Evolutionary conservation across 2,329 filamentous ascomycete genomes (phyloP).

Genomic region (Lasiodiplodia theobromae): DNA sequence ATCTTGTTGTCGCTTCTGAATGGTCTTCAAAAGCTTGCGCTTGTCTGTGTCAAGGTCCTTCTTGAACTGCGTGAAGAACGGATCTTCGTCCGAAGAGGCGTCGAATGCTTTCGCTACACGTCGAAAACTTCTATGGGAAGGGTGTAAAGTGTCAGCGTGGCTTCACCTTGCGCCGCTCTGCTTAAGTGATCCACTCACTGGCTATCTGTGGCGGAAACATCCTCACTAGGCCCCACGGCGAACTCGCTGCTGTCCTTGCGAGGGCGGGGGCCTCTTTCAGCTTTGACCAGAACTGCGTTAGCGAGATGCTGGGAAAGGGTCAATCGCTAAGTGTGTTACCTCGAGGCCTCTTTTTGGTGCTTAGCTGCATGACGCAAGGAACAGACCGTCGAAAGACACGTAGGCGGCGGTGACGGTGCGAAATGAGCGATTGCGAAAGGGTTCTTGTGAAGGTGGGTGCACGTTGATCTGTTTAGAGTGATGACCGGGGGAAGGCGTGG

Average conservation of each 20-base stretch:
- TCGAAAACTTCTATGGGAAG: slow-evolving; percentile 35
- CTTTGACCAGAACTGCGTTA: background rate
- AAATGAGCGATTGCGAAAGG: background rate
- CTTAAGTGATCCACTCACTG: slow-evolving; percentile 33
- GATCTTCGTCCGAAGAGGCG: background rate
- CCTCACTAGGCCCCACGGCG: slow-evolving; percentile 28
- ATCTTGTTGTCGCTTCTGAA: slow-evolving; percentile 11
- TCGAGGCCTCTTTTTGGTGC: slow-evolving; percentile 11
- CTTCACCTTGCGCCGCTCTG: background rate
- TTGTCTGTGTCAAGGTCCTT: background rate
- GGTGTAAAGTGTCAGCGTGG: background rate
- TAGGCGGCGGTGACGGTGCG: background rate
- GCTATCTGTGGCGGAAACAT: slow-evolving; percentile 35
- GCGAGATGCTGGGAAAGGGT: background rate
- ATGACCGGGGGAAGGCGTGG: background rate
- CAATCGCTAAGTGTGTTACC: background rate
- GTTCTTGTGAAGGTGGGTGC: background rate
- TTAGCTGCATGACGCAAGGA: background rate
- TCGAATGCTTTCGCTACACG: slow-evolving; percentile 22
- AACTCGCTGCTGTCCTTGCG: slow-evolving; percentile 10
- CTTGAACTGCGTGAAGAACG: slow-evolving; percentile 17
- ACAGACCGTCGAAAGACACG: background rate
- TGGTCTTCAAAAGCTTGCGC: background rate
- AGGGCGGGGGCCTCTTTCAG: background rate
- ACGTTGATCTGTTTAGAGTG: background rate